phyloP scores from a whole-genome alignment of 805 yeast genomes.

The Priceomyces castillae region DNA sequence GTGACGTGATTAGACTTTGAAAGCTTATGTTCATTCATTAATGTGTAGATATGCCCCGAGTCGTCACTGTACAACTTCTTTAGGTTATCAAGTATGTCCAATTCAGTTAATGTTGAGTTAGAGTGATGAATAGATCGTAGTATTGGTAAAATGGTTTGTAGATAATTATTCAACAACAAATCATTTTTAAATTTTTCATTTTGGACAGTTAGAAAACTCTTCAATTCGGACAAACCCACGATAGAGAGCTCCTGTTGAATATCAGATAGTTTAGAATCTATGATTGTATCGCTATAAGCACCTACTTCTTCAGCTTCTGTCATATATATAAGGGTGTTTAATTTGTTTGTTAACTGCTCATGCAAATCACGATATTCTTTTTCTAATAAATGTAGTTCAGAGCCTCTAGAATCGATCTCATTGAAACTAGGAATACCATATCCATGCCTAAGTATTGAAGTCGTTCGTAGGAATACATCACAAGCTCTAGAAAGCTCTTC shows the following conservation, averaged over 20 bases:
- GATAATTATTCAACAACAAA: constrained; percentile 21
- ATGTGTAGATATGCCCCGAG: constrained; percentile 12
- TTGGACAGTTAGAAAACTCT: constrained; percentile 18
- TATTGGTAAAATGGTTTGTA: constrained; percentile 30
- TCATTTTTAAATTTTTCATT: constrained; percentile 24
- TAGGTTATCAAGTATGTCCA: constrained; percentile 20
- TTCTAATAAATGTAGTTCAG: constrained; percentile 19
- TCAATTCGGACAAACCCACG: constrained; percentile 12
- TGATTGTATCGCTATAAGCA: constrained; percentile 10
- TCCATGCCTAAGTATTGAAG: constrained; percentile 26
- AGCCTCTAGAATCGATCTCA: neutral
- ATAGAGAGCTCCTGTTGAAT: constrained; percentile 10
- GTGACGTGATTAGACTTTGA: constrained; percentile 4
- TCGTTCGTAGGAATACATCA: constrained; percentile 19
- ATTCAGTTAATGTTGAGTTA: constrained; percentile 28
- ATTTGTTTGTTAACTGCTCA: constrained; percentile 18
- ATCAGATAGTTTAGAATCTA: constrained; percentile 16
- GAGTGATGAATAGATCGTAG: constrained; percentile 32
- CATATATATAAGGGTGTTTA: constrained; percentile 29
- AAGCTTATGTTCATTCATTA: constrained; percentile 12
- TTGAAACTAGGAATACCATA: constrained; percentile 30
- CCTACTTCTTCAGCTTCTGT: constrained; percentile 22
- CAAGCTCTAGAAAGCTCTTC: constrained; percentile 20
- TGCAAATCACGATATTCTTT: constrained; percentile 24
- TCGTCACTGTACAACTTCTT: constrained; percentile 17